phyloP scores from a whole-genome alignment of 257 asterid genomes.

The Linderniella brevidens region DNA sequence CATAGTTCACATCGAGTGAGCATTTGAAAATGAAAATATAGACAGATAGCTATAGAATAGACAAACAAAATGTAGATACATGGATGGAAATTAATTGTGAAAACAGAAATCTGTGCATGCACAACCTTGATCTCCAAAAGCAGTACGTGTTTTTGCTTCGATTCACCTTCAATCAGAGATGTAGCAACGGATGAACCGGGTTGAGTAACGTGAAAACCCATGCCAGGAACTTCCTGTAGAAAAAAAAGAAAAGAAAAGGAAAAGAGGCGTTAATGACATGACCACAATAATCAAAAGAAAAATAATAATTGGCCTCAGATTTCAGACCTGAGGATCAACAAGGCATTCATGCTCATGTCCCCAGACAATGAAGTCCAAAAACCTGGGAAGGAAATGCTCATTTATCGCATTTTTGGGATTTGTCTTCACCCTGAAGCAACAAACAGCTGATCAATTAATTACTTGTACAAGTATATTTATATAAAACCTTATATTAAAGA shows the following conservation, averaged over 20 bases:
- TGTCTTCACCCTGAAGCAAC: constrained; percentile 64
- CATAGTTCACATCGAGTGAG: constrained; percentile 11
- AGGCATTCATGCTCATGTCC: constrained; percentile 99
- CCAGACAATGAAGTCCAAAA: constrained; percentile 93
- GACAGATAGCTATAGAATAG: constrained; percentile 1
- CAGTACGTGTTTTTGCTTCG: constrained; percentile 86
- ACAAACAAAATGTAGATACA: constrained; percentile 1
- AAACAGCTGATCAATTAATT: constrained; percentile 8
- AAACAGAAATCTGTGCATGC: background rate
- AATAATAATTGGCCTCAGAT: constrained; percentile 8
- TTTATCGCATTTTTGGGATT: constrained; percentile 97
- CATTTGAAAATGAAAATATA: constrained; percentile 1
- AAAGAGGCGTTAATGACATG: background rate
- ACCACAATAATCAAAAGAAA: constrained; percentile 5
- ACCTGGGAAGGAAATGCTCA: constrained; percentile 92
- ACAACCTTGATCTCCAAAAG: constrained; percentile 94
- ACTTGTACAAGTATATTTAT: background rate
- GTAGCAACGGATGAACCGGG: constrained; percentile 99
- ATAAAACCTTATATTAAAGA: constrained; percentile 3
- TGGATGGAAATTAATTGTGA: constrained; percentile 5
- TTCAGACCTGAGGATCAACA: constrained; percentile 86
- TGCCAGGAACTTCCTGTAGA: constrained; percentile 89
- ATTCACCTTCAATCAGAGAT: constrained; percentile 95
- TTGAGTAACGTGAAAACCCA: constrained; percentile 98
- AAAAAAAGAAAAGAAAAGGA: constrained; percentile 15